These are phyloP conservation scores for Bipolaris zeicola DNA, from an alignment of 2,329 filamentous ascomycete species.

Conservation along the genomic window DNA sequence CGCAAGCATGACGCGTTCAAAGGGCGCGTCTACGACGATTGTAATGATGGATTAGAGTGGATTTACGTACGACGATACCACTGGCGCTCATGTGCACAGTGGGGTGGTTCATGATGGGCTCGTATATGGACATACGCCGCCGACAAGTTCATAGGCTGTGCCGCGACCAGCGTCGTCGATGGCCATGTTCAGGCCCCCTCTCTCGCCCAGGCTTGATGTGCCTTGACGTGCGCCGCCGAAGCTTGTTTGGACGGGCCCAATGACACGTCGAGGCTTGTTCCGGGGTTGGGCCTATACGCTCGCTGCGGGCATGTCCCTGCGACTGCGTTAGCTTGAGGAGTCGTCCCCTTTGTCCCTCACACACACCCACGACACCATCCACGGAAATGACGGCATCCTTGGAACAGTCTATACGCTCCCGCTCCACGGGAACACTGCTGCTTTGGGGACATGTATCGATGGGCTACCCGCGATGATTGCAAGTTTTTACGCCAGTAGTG, in stretches of 20 bases:
- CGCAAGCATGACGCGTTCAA: background rate
- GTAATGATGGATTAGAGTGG: background rate
- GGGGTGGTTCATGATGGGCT: background rate
- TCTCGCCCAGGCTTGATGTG: constrained; percentile 3
- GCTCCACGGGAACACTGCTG: background rate
- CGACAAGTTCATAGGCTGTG: too few species aligned
- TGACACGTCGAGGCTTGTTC: background rate
- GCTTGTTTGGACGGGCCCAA: constrained; percentile 4
- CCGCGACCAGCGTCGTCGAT: too few species aligned
- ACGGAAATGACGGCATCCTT: background rate
- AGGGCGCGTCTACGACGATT: background rate
- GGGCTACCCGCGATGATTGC: too few species aligned
- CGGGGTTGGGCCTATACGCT: background rate
- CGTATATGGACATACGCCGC: too few species aligned
- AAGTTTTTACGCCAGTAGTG: background rate
- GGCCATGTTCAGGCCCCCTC: background rate
- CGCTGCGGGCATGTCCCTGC: background rate
- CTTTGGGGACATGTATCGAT: background rate
- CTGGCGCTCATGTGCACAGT: background rate
- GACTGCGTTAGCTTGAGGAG: background rate
- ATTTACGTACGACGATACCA: background rate
- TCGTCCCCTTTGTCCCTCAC: too few species aligned
- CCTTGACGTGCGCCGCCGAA: constrained; percentile 5
- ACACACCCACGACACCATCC: background rate
- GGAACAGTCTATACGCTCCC: background rate